Evolutionary conservation across 257 asterid genomes (phyloP).

Genomic region (Plectranthus barbatus): DNA sequence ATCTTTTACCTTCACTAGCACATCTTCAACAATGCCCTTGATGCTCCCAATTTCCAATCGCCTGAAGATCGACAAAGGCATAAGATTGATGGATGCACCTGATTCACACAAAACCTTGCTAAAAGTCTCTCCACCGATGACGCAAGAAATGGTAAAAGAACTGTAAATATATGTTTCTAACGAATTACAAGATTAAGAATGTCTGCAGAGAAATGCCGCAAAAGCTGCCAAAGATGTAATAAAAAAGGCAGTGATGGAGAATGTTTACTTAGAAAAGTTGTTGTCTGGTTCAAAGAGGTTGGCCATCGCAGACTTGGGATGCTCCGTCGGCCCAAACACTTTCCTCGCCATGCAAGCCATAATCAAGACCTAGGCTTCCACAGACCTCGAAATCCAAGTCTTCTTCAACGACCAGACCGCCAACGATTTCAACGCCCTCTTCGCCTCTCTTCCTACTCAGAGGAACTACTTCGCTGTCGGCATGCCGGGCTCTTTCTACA

Average conservation of each 20-base stretch:
- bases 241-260: not conserved
- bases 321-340: too few species aligned
- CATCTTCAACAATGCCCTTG: too few species aligned
- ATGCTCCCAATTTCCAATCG: too few species aligned
- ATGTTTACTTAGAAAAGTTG: not conserved
- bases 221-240: not conserved
- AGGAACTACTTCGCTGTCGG: not conserved
- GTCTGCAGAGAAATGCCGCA: not conserved
- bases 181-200: not conserved
- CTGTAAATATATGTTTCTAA: too few species aligned
- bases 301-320: not conserved
- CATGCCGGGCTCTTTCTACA: not conserved
- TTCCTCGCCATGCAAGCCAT: not conserved
- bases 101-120: too few species aligned
- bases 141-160: too few species aligned
- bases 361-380: not conserved
- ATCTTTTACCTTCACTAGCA: too few species aligned
- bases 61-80: too few species aligned
- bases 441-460: not conserved
- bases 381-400: not conserved
- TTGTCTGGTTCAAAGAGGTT: not conserved
- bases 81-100: too few species aligned
- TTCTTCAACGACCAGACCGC: too few species aligned
- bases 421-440: constrained; percentile 1
- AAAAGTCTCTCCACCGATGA: too few species aligned